These are phyloP conservation scores for Allantophomopsis cytisporea DNA, from an alignment of 2,329 filamentous ascomycete species.

Conservation along the genomic window DNA sequence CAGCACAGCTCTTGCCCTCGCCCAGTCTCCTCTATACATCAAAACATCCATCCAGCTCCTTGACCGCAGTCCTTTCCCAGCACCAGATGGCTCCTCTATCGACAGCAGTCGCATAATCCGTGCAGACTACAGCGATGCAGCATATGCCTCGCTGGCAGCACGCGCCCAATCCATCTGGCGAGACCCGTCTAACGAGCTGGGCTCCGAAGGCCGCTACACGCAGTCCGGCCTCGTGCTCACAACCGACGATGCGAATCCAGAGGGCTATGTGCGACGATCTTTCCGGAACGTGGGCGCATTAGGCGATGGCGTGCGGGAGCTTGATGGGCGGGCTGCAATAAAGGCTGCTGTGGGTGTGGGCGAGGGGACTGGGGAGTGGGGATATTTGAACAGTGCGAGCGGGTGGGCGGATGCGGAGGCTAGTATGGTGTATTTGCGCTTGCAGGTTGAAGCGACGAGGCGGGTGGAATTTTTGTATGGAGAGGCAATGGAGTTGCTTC, in stretches of 20 bases:
- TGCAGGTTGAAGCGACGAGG: slow-evolving; percentile 13
- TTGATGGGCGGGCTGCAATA: slow-evolving; percentile 31
- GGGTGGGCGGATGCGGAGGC: slow-evolving; percentile 73
- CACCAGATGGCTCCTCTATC: slow-evolving; percentile 44
- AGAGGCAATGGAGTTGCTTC: slow-evolving; percentile 22
- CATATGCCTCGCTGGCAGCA: slow-evolving; percentile 63
- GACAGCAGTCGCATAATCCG: slow-evolving; percentile 51
- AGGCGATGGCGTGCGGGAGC: slow-evolving; percentile 16
- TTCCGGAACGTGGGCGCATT: slow-evolving; percentile 41
- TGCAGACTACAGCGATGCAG: slow-evolving; percentile 67
- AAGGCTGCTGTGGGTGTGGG: slow-evolving; percentile 29
- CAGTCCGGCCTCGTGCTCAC: slow-evolving; percentile 58
- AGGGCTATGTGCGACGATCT: slow-evolving; percentile 42
- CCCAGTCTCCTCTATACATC: slow-evolving; percentile 42
- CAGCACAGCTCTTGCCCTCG: slow-evolving; percentile 56
- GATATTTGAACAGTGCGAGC: slow-evolving; percentile 60
- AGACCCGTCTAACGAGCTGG: slow-evolving; percentile 36
- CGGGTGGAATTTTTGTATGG: slow-evolving; percentile 38
- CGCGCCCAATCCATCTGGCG: slow-evolving; percentile 60
- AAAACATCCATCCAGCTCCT: slow-evolving; percentile 42
- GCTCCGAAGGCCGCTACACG: slow-evolving; percentile 51
- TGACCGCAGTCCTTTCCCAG: slow-evolving; percentile 43
- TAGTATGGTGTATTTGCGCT: slow-evolving; percentile 48
- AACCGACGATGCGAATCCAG: slow-evolving; percentile 28
- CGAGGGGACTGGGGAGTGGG: slow-evolving; percentile 43